Percentiles rank a stretch among this genome's conserved stretches.
Evolutionary conservation across 1,284 basidiomycete genomes (phyloP).

Genomic region (Naganishia sp.): DNA sequence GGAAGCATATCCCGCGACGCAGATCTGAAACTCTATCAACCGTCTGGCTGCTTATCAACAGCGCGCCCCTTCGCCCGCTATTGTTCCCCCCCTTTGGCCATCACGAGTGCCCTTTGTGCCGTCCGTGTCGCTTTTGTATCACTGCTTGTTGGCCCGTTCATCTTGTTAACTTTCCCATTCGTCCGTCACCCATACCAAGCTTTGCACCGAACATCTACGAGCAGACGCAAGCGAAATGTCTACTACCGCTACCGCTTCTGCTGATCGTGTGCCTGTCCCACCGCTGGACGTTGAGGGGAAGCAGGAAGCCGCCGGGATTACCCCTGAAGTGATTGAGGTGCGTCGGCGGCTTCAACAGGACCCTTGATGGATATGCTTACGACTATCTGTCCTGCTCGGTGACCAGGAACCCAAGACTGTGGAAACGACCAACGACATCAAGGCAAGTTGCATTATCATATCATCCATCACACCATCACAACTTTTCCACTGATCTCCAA

Average conservation of each 20-base stretch:
- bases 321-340: constrained; percentile 11
- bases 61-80: too few species aligned
- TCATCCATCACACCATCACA: too few species aligned
- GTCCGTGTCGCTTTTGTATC: too few species aligned
- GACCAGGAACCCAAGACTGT: constrained; percentile 9
- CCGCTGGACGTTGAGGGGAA: background rate
- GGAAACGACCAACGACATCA: background rate
- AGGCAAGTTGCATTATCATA: background rate
- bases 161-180: background rate
- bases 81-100: too few species aligned
- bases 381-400: background rate
- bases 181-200: background rate
- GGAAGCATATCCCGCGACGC: too few species aligned
- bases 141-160: too few species aligned
- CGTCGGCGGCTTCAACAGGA: background rate
- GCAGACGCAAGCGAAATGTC: background rate
- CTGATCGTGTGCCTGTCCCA: background rate
- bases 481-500: background rate
- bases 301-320: background rate
- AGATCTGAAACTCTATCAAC: too few species aligned
- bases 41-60: too few species aligned
- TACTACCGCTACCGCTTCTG: background rate
- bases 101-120: too few species aligned
- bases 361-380: background rate
- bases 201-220: background rate